Base-by-base conservation (phyloP, 2,329 filamentous ascomycete species). In the Sporothrix brunneoviolacea region DNA sequence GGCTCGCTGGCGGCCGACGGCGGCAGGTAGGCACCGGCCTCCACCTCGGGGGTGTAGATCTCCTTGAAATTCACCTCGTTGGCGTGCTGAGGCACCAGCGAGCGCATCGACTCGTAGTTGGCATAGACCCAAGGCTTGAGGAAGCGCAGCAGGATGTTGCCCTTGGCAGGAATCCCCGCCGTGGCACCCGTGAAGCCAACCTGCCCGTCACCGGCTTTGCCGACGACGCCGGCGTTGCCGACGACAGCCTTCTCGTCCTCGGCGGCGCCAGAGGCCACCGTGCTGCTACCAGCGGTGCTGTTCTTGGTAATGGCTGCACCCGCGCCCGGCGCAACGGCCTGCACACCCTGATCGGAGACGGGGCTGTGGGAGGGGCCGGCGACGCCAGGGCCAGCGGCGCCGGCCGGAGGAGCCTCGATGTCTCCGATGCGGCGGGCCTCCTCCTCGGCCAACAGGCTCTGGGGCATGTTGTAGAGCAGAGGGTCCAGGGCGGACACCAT, bases 121-220 rank as follows among this genome's bases (percentile, higher is more conserved):
- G 80, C 74, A 64, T 89, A 87, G 50, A 82, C 74, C 69, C 91
- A 86, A 0, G 90, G 90, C 59, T 86, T 85, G 52, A 95, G 69
- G 71, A 86, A 95, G 56, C 80, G 81, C 33, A 73, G 65, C 38
- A 89, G 58, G 42, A 86, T 64, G 54, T 78, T 78, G n/a, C 73
- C 72, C 57, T 76, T 76, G 68, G 76, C 75, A 24, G 67, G 57
- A 1, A 60, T 49, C 1, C 53, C 53, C 2, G 58, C 41, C 16
- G 56, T 47, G 7, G 59, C 36, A 41, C 64, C 61, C 8, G 60
- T 60, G 44, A 16, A 10, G 8, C 48, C 48, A 6, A 19, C 30
- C 12, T 40, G 8, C 35, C 19, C 36, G 19, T 4, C 18, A 5
- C 32, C 36, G 6, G n/a, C 36, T 4, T 38, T 8, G 10, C 8